Evolutionary conservation across 2,329 filamentous ascomycete species (phyloP).

Genomic region (Ramularia endophylla): DNA sequence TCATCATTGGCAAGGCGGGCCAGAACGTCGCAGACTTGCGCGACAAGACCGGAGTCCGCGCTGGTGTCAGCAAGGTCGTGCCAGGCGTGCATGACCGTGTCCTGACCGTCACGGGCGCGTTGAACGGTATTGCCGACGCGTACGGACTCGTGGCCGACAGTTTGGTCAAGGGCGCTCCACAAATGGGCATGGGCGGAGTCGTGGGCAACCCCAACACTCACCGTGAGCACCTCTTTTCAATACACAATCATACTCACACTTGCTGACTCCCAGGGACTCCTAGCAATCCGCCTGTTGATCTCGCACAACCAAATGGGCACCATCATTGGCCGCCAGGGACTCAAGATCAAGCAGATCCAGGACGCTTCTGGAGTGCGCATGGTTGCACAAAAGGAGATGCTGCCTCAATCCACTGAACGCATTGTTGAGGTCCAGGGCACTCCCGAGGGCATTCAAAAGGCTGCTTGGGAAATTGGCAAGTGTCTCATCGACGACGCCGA

Average conservation of each 20-base stretch:
- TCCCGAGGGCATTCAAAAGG: constrained; percentile 90
- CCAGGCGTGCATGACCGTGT: constrained; percentile 96
- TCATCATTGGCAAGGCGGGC: constrained; percentile 97
- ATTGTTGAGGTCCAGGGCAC: constrained; percentile 96
- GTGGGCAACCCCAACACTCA: constrained; percentile 86
- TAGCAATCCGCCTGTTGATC: constrained; percentile 95
- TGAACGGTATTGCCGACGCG: constrained; percentile 82
- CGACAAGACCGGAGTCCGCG: constrained; percentile 96
- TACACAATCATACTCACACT: constrained; percentile 14
- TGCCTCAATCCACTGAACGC: constrained; percentile 95
- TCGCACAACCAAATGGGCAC: constrained; percentile 99
- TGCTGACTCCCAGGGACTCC: neutral
- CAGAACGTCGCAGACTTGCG: constrained; percentile 97
- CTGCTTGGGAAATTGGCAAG: constrained; percentile 98
- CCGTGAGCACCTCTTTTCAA: constrained; percentile 58
- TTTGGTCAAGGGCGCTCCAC: constrained; percentile 84
- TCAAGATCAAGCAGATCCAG: constrained; percentile 99
- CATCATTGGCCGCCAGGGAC: constrained; percentile 90
- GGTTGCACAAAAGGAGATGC: constrained; percentile 99
- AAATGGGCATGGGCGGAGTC: constrained; percentile 93
- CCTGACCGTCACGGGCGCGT: constrained; percentile 84
- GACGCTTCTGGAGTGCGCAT: constrained; percentile 95
- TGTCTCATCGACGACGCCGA: constrained; percentile 98
- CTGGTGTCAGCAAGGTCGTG: constrained; percentile 97
- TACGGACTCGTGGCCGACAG: constrained; percentile 91